Evolutionary conservation across 2,329 filamentous ascomycete genomes (phyloP), one percentile per base, ranked within the genome.

Genomic region (Aspergillus transmontanensis): DNA sequence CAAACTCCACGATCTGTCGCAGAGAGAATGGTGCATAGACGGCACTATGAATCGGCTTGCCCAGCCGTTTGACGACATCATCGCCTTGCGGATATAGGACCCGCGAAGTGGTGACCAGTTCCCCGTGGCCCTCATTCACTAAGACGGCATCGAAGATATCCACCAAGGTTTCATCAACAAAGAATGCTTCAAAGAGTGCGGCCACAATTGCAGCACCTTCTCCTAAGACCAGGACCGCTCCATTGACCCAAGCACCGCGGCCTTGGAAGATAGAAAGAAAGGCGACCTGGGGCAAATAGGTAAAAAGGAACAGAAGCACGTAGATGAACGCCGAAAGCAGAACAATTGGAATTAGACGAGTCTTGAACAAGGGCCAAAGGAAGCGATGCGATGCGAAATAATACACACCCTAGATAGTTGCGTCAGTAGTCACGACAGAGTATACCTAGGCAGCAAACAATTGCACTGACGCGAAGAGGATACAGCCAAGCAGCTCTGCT

Each of bases 191-290:
- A 66, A 94, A 94, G 1, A 94, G 79, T 14, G 88, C 72, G 7
- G 87, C 85, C 21, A 88, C 85, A 51, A 90, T 82, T 1, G 86
- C 85, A 4, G 86, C 84, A 11, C 86, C 86, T 75, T 89, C 86
- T 11, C 85, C 87, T 2, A 99, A 84, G 0, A 97, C 92, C 54
- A 98, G 83, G 66, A 98, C 89, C 0, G 92, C 88, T 3, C 91
- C 93, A 71, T 93, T 97, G 62, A 97, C 80, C 91, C 93, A 96
- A n/a, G 95, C 95, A 34, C 89, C 89, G 63, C 88, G 79, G 26
- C 91, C 91, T 71, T 98, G 94, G 76, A 97, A 98, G 69, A 98
- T 87, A 19, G 91, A 89, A 26, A 99, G 85, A 72, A 99, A 92
- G 1, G 92, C 91, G 61, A 93, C 93, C 75, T 98, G 92, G 0